A percentile compares a stretch with the other conserved stretches of the same genome.
phyloP scores from a whole-genome alignment of 2,329 filamentous ascomycete genomes.

The Fusarium euwallaceae region DNA sequence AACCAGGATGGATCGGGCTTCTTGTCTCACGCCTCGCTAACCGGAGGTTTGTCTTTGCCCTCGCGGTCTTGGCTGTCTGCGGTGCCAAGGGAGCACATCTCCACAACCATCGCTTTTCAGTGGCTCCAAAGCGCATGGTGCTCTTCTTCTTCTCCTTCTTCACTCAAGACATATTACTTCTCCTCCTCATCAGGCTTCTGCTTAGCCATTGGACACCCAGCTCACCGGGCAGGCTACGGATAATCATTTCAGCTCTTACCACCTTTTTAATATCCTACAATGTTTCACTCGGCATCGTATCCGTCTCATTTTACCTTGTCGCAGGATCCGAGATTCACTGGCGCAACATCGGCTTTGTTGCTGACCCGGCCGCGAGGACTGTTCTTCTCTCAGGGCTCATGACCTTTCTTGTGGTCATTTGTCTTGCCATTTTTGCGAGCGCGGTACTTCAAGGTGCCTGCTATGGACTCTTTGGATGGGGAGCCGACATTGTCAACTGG shows the following conservation, averaged over 20 bases:
- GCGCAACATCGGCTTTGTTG: slow-evolving; percentile 52
- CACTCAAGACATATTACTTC: slow-evolving; percentile 3
- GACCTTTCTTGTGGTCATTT: slow-evolving; percentile 42
- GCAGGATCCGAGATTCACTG: slow-evolving; percentile 54
- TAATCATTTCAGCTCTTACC: slow-evolving; percentile 31
- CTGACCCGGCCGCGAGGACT: slow-evolving; percentile 49
- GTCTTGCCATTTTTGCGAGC: slow-evolving; percentile 32
- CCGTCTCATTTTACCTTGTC: slow-evolving; percentile 51
- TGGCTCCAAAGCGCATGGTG: slow-evolving; percentile 48
- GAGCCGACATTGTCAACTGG: slow-evolving; percentile 48
- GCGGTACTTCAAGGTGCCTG: slow-evolving; percentile 46
- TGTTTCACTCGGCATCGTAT: slow-evolving; percentile 42
- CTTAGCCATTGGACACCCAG: slow-evolving; percentile 46
- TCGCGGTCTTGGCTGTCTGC: slow-evolving; percentile 48
- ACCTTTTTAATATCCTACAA: slow-evolving; percentile 37
- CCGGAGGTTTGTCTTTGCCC: slow-evolving; percentile 50
- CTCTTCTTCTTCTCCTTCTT: slow-evolving; percentile 53
- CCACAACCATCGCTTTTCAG: slow-evolving; percentile 48
- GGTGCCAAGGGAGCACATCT: slow-evolving; percentile 51
- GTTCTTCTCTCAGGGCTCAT: slow-evolving; percentile 52
- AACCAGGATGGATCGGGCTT: slow-evolving; percentile 20
- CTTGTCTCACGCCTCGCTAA: slow-evolving; percentile 45
- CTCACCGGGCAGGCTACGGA: slow-evolving; percentile 22
- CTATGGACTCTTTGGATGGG: slow-evolving; percentile 46
- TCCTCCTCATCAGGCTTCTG: slow-evolving; percentile 40